Base-by-base conservation (phyloP, 1,139 yeast genomes). In the Saccharomyces hybrid region DNA sequence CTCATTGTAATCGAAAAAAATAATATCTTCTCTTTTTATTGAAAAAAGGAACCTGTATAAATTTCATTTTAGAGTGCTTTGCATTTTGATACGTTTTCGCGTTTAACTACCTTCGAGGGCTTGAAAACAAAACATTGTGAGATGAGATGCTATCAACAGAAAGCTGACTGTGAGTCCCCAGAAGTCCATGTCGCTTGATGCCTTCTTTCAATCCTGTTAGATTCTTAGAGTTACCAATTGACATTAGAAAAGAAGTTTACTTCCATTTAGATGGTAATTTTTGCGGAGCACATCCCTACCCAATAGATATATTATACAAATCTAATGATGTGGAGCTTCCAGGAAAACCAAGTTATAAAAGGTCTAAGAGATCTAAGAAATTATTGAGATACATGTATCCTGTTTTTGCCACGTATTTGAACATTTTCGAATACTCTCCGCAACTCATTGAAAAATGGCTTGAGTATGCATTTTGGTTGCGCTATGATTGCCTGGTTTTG, bases 401-500 rank as follows among this genome's bases (percentile, higher is more conserved):
- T 1, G 48, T 57, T 25, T 66, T 64, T 48, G 50, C 58, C 2
- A 55, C 57, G 7, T 65, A 59, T 51, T 49, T 66, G n/a, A 57
- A 55, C 6, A 59, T 62, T 23, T 67, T 66, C 54, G 66, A 62
- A 34, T 63, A 66, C 49, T 52, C 60, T 13, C 63, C 63, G 1
- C 52, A 54, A 6, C 52, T 67, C 27, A 53, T 67, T 4, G 56
- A 54, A 11, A 42, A 52, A 13, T 69, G 71, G 71, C 49, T 66
- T 2, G 58, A 57, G 7, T 63, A 59, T 50, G 55, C 65, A 3
- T 50, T 59, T 4, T 65, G 69, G 66, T 49, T 68, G 23, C 52
- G 68, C 16, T 67, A 65, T 52, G 72, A 69, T 54, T 53, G 63
- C 13, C 56, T 69, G 16, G 59, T 65, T 8, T 51, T 66, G 41